Conservation (phyloP, 805 yeast genomes). For the Pichia occidentalis region DNA sequence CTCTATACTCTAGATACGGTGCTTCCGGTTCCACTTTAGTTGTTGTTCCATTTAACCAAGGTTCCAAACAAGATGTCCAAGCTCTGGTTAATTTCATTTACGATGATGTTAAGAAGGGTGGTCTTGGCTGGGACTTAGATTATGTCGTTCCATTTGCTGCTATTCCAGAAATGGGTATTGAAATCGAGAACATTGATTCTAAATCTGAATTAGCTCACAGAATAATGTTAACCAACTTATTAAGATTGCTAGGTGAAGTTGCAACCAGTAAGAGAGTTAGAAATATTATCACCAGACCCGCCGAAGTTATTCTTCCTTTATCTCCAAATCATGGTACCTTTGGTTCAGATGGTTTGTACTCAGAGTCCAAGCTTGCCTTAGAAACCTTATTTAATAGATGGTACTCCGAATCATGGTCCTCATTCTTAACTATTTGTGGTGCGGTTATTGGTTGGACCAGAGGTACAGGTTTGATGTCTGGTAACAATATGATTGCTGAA, state of each 20-base stretch:
- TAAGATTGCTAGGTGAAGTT: conserved; percentile 87
- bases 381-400: conserved; percentile 98
- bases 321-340: conserved; percentile 99
- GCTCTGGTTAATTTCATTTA: conserved; percentile 81
- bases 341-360: conserved; percentile 96
- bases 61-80: conserved; percentile 88
- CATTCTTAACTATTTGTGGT: conserved; percentile 93
- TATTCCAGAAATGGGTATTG: conserved; percentile 97
- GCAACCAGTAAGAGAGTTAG: conserved; percentile 73
- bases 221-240: conserved; percentile 92
- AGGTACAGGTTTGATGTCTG: conserved; percentile 99
- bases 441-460: conserved; percentile 99
- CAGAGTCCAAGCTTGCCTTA: conserved; percentile 91
- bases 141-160: conserved; percentile 97
- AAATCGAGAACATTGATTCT: conserved; percentile 86
- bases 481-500: conserved; percentile 94
- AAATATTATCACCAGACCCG: conserved; percentile 91
- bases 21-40: conserved; percentile 85
- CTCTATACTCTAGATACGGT: conserved; percentile 87
- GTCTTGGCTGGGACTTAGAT: conserved; percentile 97
- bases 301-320: conserved; percentile 92
- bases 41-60: conserved; percentile 98
- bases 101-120: conserved; percentile 74
- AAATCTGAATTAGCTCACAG: conserved; percentile 97
- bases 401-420: conserved; percentile 96